These are phyloP conservation scores for Phaeosphaeriaceae sp. DNA, from an alignment of 2,329 filamentous ascomycete genomes.

Conservation along the genomic window DNA sequence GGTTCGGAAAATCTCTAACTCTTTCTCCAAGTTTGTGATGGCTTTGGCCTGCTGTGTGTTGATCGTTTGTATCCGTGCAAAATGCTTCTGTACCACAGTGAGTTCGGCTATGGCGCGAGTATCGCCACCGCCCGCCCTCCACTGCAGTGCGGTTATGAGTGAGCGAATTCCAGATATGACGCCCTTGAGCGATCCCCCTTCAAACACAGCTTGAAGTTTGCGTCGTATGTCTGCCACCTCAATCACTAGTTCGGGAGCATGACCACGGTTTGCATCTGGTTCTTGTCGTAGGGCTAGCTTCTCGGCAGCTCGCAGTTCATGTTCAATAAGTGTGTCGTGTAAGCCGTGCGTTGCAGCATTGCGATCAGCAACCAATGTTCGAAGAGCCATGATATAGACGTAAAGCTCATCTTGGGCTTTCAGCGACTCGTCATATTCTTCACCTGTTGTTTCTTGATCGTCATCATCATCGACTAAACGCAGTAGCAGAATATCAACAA, in stretches of 20 bases:
- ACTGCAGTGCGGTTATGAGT: conserved; percentile 65
- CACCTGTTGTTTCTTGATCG: conserved; percentile 76
- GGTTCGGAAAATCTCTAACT: conserved; percentile 75
- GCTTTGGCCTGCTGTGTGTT: conserved; percentile 60
- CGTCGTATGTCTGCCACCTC: conserved; percentile 59
- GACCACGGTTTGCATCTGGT: conserved; percentile 63
- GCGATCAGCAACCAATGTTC: conserved; percentile 79
- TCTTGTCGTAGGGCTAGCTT: conserved; percentile 66
- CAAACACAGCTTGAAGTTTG: conserved; percentile 56
- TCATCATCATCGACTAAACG: conserved; percentile 83
- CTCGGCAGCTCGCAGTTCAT: conserved; percentile 72
- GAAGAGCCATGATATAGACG: conserved; percentile 80
- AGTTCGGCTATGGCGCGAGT: conserved; percentile 67
- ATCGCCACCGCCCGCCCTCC: conserved; percentile 61
- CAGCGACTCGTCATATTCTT: conserved; percentile 88
- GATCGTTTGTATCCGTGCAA: conserved; percentile 64
- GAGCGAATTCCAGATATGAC: conserved; percentile 73
- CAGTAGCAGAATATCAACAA: conserved; percentile 73
- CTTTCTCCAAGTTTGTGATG: conserved; percentile 64
- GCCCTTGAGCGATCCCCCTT: conserved; percentile 71
- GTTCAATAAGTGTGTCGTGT: conserved; percentile 73
- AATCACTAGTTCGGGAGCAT: conserved; percentile 71
- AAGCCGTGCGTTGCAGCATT: conserved; percentile 78
- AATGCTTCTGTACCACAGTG: conserved; percentile 66
- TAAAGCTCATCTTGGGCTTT: conserved; percentile 88